Conservation (phyloP, 2,329 filamentous ascomycete species). For the Talaromyces sp. region DNA sequence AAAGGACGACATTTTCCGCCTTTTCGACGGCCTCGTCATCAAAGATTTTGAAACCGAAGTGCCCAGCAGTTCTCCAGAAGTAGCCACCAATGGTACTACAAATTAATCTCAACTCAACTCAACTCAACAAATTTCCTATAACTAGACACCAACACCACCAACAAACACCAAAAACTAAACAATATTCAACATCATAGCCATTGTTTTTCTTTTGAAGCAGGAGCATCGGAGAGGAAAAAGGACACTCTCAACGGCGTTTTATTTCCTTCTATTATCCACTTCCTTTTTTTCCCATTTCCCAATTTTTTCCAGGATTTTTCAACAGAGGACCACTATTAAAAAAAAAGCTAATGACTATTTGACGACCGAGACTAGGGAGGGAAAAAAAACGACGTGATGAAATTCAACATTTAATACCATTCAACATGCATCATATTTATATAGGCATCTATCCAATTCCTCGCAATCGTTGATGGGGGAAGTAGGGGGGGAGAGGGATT, state of each 20-base stretch:
- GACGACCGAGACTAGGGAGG: not conserved
- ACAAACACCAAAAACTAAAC: not conserved
- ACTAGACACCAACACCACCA: not conserved
- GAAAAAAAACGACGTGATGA: slow-evolving; percentile 12
- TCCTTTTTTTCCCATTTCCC: no score
- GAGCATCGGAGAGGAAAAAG: not conserved
- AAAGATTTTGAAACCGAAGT: slow-evolving; percentile 34
- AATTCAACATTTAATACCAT: slow-evolving; percentile 18
- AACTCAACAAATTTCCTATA: not conserved
- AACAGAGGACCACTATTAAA: not conserved
- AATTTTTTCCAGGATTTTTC: not conserved
- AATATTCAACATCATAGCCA: not conserved
- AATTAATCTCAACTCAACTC: not conserved
- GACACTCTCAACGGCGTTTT: slow-evolving; percentile 3
- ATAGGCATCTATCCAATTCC: not conserved
- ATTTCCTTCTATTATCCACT: not conserved
- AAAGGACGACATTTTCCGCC: slow-evolving; percentile 70
- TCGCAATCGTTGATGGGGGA: not conserved
- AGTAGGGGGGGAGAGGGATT: not conserved
- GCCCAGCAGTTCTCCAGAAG: slow-evolving; percentile 19
- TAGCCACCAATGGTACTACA: slow-evolving; percentile 16
- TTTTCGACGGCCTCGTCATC: slow-evolving; percentile 68
- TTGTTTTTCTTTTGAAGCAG: not conserved
- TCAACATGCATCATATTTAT: slow-evolving; percentile 14
- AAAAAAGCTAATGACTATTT: slow-evolving; percentile 8